A percentile compares a stretch with the other conserved stretches of the same genome.
phyloP scores from a whole-genome alignment of 139 green algal genomes.

The Eudorina sp. region DNA sequence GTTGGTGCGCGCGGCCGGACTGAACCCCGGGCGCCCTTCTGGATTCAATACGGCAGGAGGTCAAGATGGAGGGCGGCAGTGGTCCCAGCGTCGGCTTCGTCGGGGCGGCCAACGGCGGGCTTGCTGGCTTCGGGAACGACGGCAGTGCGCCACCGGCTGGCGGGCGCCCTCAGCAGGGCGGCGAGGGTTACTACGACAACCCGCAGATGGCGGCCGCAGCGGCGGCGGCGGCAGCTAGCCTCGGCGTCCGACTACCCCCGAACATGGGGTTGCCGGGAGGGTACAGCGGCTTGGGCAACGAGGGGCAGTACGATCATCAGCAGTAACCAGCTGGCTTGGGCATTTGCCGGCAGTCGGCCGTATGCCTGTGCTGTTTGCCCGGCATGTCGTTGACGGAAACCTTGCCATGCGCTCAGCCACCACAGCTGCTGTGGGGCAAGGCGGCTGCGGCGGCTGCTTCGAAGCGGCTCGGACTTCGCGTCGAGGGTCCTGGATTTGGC shows the following conservation, averaged over 20 bases:
- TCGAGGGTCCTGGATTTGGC: too few relatives aligned
- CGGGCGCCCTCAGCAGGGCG: background rate
- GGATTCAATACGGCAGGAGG: too few relatives aligned
- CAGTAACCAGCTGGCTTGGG: too few relatives aligned
- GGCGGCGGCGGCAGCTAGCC: background rate
- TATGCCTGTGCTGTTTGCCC: too few relatives aligned
- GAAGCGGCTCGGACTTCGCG: too few relatives aligned
- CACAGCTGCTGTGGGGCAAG: too few relatives aligned
- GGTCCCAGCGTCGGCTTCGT: background rate
- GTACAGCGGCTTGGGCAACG: background rate
- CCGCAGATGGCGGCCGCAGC: background rate
- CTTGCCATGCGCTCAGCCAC: too few relatives aligned
- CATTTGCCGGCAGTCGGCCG: too few relatives aligned
- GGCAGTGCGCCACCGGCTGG: background rate
- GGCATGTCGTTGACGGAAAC: too few relatives aligned
- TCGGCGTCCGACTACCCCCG: background rate
- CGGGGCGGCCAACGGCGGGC: background rate
- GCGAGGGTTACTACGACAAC: background rate
- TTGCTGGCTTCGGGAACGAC: background rate
- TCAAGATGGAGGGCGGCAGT: slow-evolving; percentile 7
- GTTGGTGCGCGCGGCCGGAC: too few relatives aligned
- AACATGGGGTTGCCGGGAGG: background rate
- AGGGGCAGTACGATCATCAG: slow-evolving; percentile 2
- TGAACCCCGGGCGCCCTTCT: too few relatives aligned
- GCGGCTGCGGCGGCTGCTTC: too few relatives aligned